Base-by-base conservation (phyloP, 192 early-diverging fungal genomes). In the Polychytrium aggregatum region DNA sequence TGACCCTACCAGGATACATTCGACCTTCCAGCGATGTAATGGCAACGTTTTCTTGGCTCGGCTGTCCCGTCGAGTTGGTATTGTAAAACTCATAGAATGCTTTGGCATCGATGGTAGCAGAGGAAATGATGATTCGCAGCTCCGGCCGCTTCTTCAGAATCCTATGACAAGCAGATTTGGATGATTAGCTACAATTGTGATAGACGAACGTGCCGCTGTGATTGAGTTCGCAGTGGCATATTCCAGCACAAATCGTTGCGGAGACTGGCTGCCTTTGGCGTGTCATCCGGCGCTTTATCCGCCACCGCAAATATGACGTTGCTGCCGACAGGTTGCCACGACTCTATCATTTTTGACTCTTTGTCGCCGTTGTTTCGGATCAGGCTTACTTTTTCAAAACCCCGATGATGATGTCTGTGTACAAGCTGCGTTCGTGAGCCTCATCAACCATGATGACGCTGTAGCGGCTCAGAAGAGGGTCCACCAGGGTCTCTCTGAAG, bases 391-490 rank as follows among this genome's bases (percentile, higher is more conserved):
- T 85, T 72, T 88, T 87, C 26, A 88, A 31, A 1, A 84, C 67
- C 20, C 82, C 83, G 25, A 87, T 42, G 21, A 87, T 48, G 33
- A 84, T 68, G 43, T 87, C 84, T 0, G 85, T 85, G 53, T 85
- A 76, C 3, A 89, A 55, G 24, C 64, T 78, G 27, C 86, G 62
- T 57, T 85, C 83, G 50, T 86, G 82, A 0, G 83, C 82, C 48
- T 89, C 82, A 56, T 89, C 86, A 48, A 89, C 59, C 79, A 89
- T 85, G 18, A 89, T 77, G 4, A 76, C 79, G 41, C 72, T 78
- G 64, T 89, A 89, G 21, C 65, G 59, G 17, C 65, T 74, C 38
- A 89, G 50, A 1, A 87, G 50, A 6, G 86, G 86, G 59, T 89
- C 86, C 45, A 82, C 57, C 34, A 89, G 62, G 0, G 74, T 76